Percentiles rank a stretch among this genome's conserved stretches.
phyloP scores from a whole-genome alignment of 1,284 basidiomycete genomes.

The Coriolopsis trogii region DNA sequence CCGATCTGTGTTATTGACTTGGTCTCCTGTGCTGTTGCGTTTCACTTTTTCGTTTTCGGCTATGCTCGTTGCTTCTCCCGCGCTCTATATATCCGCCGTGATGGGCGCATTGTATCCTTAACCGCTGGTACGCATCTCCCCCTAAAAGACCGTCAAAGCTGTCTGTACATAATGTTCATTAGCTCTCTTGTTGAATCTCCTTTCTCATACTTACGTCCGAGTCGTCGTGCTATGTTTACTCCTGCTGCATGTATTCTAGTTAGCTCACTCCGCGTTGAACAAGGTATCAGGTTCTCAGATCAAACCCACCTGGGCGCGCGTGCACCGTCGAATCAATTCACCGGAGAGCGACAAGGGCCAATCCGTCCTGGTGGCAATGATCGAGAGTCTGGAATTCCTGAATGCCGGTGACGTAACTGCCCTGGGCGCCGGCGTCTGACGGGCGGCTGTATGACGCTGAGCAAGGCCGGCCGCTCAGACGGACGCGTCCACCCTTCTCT shows the following conservation, averaged over 20 bases:
- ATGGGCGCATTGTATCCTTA: conserved; percentile 9
- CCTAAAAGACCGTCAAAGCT: not conserved
- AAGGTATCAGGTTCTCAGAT: too few relatives aligned
- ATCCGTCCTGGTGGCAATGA: conserved; percentile 5
- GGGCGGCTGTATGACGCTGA: not conserved
- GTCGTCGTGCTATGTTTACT: not conserved
- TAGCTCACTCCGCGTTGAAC: not conserved
- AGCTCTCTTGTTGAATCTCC: too few relatives aligned
- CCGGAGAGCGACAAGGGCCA: conserved; percentile 2
- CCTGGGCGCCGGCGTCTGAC: conserved; percentile 12
- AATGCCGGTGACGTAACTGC: conserved; percentile 12
- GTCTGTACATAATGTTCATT: conserved; percentile 1
- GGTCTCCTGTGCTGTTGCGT: not conserved
- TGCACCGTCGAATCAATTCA: conserved; percentile 7
- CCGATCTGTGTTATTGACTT: not conserved
- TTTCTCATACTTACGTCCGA: too few relatives aligned
- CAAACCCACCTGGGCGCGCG: not conserved
- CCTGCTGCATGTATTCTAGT: conserved; percentile 10
- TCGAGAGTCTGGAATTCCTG: too few relatives aligned
- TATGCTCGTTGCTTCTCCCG: not conserved
- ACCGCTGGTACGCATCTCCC: not conserved
- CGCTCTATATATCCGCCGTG: not conserved
- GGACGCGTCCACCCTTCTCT: conserved; percentile 1
- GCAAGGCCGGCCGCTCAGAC: not conserved
- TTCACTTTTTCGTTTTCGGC: not conserved